Percentiles rank a stretch among this genome's conserved stretches.
Conservation (phyloP, 495 filamentous ascomycete genomes). For the Podospora didyma region DNA sequence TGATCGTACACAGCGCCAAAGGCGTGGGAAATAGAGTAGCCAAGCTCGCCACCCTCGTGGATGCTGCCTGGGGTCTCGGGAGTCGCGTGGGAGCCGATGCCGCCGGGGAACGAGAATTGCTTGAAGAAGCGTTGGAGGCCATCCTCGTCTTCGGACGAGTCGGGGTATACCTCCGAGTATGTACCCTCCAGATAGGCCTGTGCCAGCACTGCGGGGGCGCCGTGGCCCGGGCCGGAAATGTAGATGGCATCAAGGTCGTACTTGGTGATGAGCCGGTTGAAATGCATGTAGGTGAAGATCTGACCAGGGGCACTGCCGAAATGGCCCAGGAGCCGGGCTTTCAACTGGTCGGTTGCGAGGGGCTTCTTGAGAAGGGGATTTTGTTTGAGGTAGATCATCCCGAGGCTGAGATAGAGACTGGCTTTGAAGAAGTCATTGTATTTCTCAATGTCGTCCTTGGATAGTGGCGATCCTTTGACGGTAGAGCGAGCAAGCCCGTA, state of each 20-base stretch:
- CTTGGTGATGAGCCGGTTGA: constrained; percentile 73
- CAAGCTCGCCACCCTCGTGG: constrained; percentile 73
- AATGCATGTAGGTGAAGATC: constrained; percentile 72
- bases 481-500: constrained; percentile 65
- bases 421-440: constrained; percentile 66
- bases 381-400: constrained; percentile 69
- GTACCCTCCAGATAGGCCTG: constrained; percentile 71
- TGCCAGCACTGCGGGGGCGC: constrained; percentile 64
- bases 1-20: constrained; percentile 70
- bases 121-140: constrained; percentile 71
- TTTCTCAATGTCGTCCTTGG: constrained; percentile 59
- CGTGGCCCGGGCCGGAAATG: constrained; percentile 69
- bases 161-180: constrained; percentile 69
- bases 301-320: constrained; percentile 73
- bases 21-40: constrained; percentile 69
- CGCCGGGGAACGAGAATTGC: constrained; percentile 73
- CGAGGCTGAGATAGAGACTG: constrained; percentile 66
- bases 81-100: constrained; percentile 67
- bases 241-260: constrained; percentile 67
- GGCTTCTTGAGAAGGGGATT: constrained; percentile 65
- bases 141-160: constrained; percentile 58
- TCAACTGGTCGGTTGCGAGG: constrained; percentile 59
- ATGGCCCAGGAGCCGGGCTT: constrained; percentile 65
- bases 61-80: constrained; percentile 70
- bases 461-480: constrained; percentile 52